phyloP scores from a whole-genome alignment of 129 eudicot species.

The Gnaphalium uliginosum region DNA sequence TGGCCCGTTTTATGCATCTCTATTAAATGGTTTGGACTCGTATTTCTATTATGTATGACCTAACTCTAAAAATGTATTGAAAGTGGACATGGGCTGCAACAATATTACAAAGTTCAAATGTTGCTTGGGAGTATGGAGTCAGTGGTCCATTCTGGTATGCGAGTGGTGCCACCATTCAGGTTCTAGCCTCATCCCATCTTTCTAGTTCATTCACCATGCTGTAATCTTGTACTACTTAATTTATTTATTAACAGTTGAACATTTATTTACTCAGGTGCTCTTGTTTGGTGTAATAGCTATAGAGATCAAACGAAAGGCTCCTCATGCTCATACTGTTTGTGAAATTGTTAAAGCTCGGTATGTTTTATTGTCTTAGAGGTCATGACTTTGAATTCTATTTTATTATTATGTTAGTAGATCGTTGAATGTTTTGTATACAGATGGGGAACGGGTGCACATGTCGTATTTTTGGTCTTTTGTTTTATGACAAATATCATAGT shows the following conservation, averaged over 20 bases:
- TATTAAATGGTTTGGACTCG: not conserved
- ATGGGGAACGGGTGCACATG: conserved; percentile 98
- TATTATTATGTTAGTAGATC: not conserved
- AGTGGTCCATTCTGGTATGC: conserved; percentile 99
- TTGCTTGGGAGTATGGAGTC: conserved; percentile 94
- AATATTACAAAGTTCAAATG: conserved; percentile 93
- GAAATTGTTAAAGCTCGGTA: conserved; percentile 98
- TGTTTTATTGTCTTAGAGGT: conserved; percentile 9
- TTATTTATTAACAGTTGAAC: conserved; percentile 1
- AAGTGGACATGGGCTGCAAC: conserved; percentile 99
- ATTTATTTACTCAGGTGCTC: conserved; percentile 52
- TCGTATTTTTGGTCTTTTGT: conserved; percentile 83
- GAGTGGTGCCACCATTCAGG: conserved; percentile 97
- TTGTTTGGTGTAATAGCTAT: conserved; percentile 96
- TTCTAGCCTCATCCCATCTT: conserved; percentile 14
- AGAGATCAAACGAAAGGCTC: conserved; percentile 97
- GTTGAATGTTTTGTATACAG: conserved; percentile 32
- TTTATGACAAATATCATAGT: conserved; percentile 95
- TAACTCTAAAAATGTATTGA: conserved; percentile 16
- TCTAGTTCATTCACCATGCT: conserved; percentile 9
- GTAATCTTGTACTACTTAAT: conserved; percentile 22
- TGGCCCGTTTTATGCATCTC: not conserved
- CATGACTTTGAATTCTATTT: not conserved
- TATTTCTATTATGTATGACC: not conserved
- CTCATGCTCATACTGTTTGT: conserved; percentile 95